Percentiles rank a stretch among this genome's conserved stretches.
phyloP scores from a whole-genome alignment of 2,329 filamentous ascomycete species.

The Penicillium corylophilum region DNA sequence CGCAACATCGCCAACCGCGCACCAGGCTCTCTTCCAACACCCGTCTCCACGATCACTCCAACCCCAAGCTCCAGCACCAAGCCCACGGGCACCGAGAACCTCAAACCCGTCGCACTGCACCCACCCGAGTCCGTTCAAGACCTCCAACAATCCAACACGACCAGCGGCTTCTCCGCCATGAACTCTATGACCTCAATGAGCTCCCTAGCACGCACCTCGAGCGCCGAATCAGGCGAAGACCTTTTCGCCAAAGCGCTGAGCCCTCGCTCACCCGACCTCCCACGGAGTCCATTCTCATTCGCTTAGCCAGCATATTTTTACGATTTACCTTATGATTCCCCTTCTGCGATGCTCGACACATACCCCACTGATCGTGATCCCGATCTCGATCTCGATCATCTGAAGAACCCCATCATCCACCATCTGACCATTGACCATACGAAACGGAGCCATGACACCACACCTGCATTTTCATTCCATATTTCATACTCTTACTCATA shows the following conservation, averaged over 20 bases:
- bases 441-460: background rate
- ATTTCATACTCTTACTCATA: background rate
- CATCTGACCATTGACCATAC: background rate
- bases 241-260: slow-evolving; percentile 86
- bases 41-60: slow-evolving; percentile 27
- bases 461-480: background rate
- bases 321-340: slow-evolving; percentile 27
- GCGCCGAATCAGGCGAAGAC: slow-evolving; percentile 67
- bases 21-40: slow-evolving; percentile 17
- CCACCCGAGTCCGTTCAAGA: slow-evolving; percentile 41
- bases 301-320: slow-evolving; percentile 24
- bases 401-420: background rate
- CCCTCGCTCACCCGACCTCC: slow-evolving; percentile 81
- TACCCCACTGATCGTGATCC: background rate
- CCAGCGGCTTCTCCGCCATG: slow-evolving; percentile 23
- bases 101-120: slow-evolving; percentile 37
- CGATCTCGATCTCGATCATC: background rate
- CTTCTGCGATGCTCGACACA: slow-evolving; percentile 15
- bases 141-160: slow-evolving; percentile 29
- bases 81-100: slow-evolving; percentile 12
- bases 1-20: slow-evolving; percentile 41
- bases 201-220: slow-evolving; percentile 33
- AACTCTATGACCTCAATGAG: slow-evolving; percentile 26
- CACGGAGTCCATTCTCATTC: slow-evolving; percentile 75
- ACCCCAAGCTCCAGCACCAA: slow-evolving; percentile 15